These are phyloP conservation scores for Salix exigua DNA, from an alignment of 345 rosid genomes.

Conservation along the genomic window DNA sequence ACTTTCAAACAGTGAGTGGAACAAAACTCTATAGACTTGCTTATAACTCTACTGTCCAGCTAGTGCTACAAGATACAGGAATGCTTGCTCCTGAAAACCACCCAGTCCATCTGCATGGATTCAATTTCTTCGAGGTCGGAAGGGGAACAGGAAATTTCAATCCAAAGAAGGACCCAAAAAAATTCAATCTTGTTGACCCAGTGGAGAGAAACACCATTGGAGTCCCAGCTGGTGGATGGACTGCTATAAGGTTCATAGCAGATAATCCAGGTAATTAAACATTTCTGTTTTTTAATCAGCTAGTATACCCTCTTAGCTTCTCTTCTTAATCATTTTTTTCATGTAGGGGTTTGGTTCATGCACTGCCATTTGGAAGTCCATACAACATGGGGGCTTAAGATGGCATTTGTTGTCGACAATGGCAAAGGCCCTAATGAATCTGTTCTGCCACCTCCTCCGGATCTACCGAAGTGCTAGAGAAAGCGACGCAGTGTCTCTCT, in stretches of 20 bases:
- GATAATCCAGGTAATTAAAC: conserved; percentile 79
- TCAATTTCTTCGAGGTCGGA: conserved; percentile 76
- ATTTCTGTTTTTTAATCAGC: neutral
- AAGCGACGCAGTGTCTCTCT: neutral
- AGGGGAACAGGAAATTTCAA: conserved; percentile 73
- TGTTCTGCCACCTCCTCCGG: conserved; percentile 28
- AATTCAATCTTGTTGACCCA: conserved; percentile 79
- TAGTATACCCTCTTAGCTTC: neutral
- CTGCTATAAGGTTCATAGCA: conserved; percentile 73
- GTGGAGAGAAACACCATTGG: conserved; percentile 93
- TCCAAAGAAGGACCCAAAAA: conserved; percentile 52
- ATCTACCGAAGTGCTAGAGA: conserved; percentile 24
- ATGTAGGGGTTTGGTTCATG: conserved; percentile 33
- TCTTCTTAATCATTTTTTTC: neutral
- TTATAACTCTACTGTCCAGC: conserved; percentile 72
- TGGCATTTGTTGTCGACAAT: conserved; percentile 32
- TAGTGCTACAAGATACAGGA: conserved; percentile 85
- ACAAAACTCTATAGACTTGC: conserved; percentile 62
- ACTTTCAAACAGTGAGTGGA: conserved; percentile 52
- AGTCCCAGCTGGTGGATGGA: conserved; percentile 94
- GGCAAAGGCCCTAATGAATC: conserved; percentile 27
- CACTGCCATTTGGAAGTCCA: conserved; percentile 34
- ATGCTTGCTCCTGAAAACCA: conserved; percentile 77
- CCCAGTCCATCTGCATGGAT: conserved; percentile 84
- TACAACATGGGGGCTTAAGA: conserved; percentile 35